Conservation (phyloP, 116 monocot genomes). For the Thalassia testudinum region DNA sequence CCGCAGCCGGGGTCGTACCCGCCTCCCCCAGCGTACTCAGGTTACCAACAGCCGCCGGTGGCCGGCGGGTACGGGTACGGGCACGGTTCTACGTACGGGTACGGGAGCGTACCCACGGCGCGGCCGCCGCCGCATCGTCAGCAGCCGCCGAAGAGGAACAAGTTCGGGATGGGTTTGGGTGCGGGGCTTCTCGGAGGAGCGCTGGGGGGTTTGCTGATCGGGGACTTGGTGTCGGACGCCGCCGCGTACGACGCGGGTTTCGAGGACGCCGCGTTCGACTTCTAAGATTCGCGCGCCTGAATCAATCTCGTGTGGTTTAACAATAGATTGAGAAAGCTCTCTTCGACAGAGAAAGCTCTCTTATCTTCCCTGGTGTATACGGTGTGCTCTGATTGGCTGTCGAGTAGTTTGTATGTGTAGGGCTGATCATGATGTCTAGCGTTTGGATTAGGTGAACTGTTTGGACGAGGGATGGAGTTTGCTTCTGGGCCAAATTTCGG, state of each 20-base stretch:
- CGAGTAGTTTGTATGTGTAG: too few relatives aligned
- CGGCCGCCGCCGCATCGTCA: not conserved
- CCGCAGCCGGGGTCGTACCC: not conserved
- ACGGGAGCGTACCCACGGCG: slow-evolving; percentile 13
- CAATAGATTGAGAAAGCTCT: too few relatives aligned
- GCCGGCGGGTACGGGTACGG: slow-evolving; percentile 4
- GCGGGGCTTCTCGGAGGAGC: slow-evolving; percentile 50
- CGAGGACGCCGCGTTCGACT: slow-evolving; percentile 22
- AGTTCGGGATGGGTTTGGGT: slow-evolving; percentile 37
- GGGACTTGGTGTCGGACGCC: slow-evolving; percentile 32
- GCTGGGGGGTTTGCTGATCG: slow-evolving; percentile 38
- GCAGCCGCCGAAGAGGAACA: slow-evolving; percentile 30
- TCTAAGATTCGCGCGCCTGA: slow-evolving; percentile 1
- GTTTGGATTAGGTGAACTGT: too few relatives aligned
- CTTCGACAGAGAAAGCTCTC: too few relatives aligned
- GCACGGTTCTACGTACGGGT: not conserved
- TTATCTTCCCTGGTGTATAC: too few relatives aligned
- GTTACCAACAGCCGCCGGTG: not conserved
- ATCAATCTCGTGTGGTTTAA: not conserved
- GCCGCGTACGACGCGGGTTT: slow-evolving; percentile 23
- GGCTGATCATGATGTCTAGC: too few relatives aligned
- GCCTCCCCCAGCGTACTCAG: not conserved
- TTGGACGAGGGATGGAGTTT: too few relatives aligned
- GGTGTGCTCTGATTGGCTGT: too few relatives aligned
- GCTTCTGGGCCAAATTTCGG: too few relatives aligned